Evolutionary conservation across 73 alveolate species (phyloP), one percentile per base, ranked within the genome.

Genomic region (Tetrahymena thermophila): DNA sequence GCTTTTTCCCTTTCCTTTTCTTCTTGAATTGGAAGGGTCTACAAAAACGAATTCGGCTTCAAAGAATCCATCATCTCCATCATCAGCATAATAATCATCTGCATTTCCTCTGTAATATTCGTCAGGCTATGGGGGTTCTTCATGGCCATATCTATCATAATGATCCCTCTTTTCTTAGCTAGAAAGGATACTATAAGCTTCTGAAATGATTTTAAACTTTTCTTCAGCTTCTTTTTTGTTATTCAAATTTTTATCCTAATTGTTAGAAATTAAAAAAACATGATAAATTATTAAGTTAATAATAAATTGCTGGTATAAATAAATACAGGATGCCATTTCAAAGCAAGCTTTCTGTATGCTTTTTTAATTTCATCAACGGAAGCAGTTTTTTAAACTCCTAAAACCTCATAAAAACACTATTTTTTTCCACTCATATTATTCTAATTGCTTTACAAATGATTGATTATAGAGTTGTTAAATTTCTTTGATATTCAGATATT

Each of bases 121-220:
- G 8, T 71, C 89, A 71, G 89, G 89, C 17, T 71, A 8, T 19
- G 89, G 89, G 42, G 37, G 17, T 71, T 71, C 89, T 71, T 71
- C 42, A 19, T 71, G 35, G 4, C 99, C 99, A 94, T 98, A 98
- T 94, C 95, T 97, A 96, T 99, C 99, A 98, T 99, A 99, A 50
- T 96, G 93, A 28, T 94, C 83, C 93, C 99, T 96, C 96, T 99
- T 99, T 94, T 98, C 98, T 35, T 97, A 96, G 96, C 98, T 97
- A 13, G 99, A 97, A 93, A 99, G 96, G 93, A 98, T 98, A 85
- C 98, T 99, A 95, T 99, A 99, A 6, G 99, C 99, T 96, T 99
- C 99, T 23, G 99, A 99, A 85, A 99, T 95, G 96, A 97, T 96
- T 97, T 98, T 98, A 95, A 99, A 99, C 96, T 94, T 97, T 96